These are phyloP conservation scores for Apodospora peruviana DNA, from an alignment of 495 filamentous ascomycete species.

Conservation along the genomic window DNA sequence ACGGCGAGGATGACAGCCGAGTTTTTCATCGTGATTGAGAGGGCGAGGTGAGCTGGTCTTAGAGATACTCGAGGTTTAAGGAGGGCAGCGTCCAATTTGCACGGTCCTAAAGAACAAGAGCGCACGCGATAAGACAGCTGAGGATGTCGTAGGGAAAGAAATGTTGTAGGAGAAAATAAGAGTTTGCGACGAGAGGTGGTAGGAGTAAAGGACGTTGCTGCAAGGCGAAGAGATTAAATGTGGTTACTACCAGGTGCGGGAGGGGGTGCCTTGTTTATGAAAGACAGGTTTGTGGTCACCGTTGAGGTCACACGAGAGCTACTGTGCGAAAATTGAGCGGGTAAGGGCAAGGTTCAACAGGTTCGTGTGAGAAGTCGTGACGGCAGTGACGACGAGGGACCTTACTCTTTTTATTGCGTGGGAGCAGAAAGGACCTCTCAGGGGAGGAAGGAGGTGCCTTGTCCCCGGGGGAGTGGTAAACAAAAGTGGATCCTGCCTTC, in stretches of 20 bases:
- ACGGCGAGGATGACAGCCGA: slow-evolving; percentile 24
- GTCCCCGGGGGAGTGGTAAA: not conserved
- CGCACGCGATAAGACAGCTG: not conserved
- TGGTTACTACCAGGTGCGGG: not conserved
- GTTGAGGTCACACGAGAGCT: not conserved
- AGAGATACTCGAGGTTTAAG: slow-evolving; percentile 3
- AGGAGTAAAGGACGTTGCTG: not conserved
- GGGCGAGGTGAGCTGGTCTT: not conserved
- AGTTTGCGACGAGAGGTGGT: not conserved
- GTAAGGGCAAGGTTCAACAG: not conserved
- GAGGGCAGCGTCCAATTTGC: not conserved
- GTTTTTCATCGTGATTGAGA: slow-evolving; percentile 30
- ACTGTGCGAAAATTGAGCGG: not conserved
- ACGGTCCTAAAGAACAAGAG: not conserved
- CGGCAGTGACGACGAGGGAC: not conserved
- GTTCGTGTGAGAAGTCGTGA: not conserved
- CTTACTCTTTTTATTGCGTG: not conserved
- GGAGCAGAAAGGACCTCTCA: not conserved
- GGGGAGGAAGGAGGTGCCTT: not conserved
- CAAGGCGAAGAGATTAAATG: not conserved
- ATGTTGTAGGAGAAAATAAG: not conserved
- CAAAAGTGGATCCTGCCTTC: not conserved
- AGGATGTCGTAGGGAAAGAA: slow-evolving; percentile 1
- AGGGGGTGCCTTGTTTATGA: not conserved
- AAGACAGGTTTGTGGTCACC: not conserved